Conservation (phyloP, 257 asterid genomes). For the Solanum chiquidenum region DNA sequence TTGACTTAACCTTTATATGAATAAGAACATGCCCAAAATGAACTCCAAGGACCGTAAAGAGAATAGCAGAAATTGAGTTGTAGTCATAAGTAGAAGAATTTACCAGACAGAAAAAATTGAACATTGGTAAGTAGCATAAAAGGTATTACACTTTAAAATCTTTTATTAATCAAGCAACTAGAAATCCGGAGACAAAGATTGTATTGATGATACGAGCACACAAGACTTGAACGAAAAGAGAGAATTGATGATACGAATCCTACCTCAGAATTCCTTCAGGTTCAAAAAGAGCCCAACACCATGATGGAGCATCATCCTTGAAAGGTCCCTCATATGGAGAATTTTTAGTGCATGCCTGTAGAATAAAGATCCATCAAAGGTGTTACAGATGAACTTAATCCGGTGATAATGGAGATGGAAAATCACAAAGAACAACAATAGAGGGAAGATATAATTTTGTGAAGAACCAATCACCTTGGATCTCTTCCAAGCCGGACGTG, state of each 20-base stretch:
- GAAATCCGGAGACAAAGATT: too few relatives aligned
- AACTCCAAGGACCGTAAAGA: slow-evolving; percentile 54
- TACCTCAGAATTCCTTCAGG: slow-evolving; percentile 82
- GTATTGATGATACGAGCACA: neutral
- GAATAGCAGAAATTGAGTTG: slow-evolving; percentile 72
- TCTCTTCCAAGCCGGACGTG: slow-evolving; percentile 72
- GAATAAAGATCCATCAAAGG: neutral
- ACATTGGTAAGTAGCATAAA: neutral
- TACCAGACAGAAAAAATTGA: neutral
- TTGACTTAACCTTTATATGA: slow-evolving; percentile 40
- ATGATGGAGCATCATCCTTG: slow-evolving; percentile 50
- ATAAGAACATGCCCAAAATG: slow-evolving; percentile 65
- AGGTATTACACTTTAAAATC: neutral
- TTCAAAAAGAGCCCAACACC: slow-evolving; percentile 77
- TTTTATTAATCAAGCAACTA: neutral
- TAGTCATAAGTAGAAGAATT: slow-evolving; percentile 2
- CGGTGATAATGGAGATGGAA: neutral
- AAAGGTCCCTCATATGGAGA: slow-evolving; percentile 63
- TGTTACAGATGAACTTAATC: neutral
- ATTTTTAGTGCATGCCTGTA: slow-evolving; percentile 51
- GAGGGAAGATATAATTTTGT: neutral
- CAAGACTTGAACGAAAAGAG: neutral
- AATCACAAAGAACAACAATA: neutral
- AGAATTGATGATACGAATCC: neutral
- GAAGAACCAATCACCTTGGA: slow-evolving; percentile 33